Evolutionary conservation across 805 yeast genomes (phyloP).

Genomic region (Pachysolen tannophilus): DNA sequence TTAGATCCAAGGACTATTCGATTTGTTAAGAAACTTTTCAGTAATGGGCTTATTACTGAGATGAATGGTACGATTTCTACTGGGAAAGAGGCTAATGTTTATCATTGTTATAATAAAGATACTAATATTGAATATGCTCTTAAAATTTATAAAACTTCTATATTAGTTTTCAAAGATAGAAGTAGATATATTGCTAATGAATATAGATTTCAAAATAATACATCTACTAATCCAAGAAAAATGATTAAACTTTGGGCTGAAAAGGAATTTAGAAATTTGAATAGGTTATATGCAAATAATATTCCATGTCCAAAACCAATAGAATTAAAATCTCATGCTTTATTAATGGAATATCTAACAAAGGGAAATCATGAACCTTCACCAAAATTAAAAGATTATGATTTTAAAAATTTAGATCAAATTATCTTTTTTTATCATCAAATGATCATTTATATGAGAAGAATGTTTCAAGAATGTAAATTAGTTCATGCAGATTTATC

Average conservation of each 20-base stretch:
- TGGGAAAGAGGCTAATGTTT: constrained; percentile 98
- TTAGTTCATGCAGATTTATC: constrained; percentile 95
- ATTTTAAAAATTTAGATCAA: constrained; percentile 59
- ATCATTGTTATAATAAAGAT: constrained; percentile 56
- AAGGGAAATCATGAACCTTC: constrained; percentile 82
- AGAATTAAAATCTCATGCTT: constrained; percentile 80
- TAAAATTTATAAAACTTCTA: constrained; percentile 93
- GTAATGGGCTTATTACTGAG: constrained; percentile 74
- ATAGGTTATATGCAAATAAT: constrained; percentile 68
- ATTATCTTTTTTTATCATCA: constrained; percentile 64
- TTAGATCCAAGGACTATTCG: constrained; percentile 88
- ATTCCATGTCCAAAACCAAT: constrained; percentile 93
- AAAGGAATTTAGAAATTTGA: constrained; percentile 89
- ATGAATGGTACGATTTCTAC: constrained; percentile 93
- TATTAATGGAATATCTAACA: constrained; percentile 87
- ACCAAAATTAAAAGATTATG: constrained; percentile 82
- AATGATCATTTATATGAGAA: constrained; percentile 77
- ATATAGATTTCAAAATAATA: constrained; percentile 78
- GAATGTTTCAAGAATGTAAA: constrained; percentile 80
- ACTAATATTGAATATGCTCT: constrained; percentile 66
- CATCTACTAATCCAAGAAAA: constrained; percentile 87
- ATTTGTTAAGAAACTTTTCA: constrained; percentile 74
- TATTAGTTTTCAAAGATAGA: constrained; percentile 92
- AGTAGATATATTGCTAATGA: constrained; percentile 97
- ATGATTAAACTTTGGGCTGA: constrained; percentile 99